These are phyloP conservation scores for Aspergillus carbonarius DNA, from an alignment of 2,329 filamentous ascomycete genomes.

Conservation along the genomic window DNA sequence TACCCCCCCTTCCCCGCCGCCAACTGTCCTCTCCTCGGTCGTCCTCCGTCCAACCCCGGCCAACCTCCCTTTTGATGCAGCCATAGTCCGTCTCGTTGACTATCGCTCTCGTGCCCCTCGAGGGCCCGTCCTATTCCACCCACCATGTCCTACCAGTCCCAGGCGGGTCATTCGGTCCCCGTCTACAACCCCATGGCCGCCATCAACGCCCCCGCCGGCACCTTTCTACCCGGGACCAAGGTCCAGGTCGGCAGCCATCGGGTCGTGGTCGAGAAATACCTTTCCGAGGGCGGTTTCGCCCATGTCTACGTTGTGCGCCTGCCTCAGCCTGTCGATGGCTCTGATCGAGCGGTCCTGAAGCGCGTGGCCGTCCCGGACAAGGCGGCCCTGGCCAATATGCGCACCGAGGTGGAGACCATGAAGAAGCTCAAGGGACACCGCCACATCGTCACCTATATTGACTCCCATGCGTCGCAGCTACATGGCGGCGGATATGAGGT, in stretches of 20 bases:
- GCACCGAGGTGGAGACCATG: conserved; percentile 99
- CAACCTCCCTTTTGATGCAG: conserved; percentile 22
- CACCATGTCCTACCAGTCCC: conserved; percentile 35
- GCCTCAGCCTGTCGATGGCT: conserved; percentile 71
- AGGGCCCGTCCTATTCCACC: conserved; percentile 21
- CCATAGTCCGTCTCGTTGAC: conserved; percentile 11
- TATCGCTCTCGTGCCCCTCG: conserved; percentile 19
- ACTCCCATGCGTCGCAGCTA: conserved; percentile 94
- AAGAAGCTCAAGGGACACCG: conserved; percentile 97
- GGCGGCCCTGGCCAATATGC: conserved; percentile 90
- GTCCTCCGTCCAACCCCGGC: conserved; percentile 1
- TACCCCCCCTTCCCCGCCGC: conserved; percentile 23
- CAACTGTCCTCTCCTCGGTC: conserved; percentile 22
- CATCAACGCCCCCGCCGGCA: conserved; percentile 64
- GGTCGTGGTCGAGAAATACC: conserved; percentile 92
- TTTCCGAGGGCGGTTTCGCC: conserved; percentile 96
- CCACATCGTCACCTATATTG: conserved; percentile 96
- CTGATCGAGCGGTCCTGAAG: conserved; percentile 83
- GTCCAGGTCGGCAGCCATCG: conserved; percentile 92
- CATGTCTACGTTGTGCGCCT: conserved; percentile 96
- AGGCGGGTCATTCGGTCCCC: conserved; percentile 30
- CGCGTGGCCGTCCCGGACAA: conserved; percentile 96
- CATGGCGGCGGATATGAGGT: conserved; percentile 95
- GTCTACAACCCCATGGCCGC: conserved; percentile 38
- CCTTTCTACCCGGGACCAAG: conserved; percentile 90